Evolutionary conservation across 164 flowering plant species (phyloP).

Genomic region (Vitis rotundifolia): DNA sequence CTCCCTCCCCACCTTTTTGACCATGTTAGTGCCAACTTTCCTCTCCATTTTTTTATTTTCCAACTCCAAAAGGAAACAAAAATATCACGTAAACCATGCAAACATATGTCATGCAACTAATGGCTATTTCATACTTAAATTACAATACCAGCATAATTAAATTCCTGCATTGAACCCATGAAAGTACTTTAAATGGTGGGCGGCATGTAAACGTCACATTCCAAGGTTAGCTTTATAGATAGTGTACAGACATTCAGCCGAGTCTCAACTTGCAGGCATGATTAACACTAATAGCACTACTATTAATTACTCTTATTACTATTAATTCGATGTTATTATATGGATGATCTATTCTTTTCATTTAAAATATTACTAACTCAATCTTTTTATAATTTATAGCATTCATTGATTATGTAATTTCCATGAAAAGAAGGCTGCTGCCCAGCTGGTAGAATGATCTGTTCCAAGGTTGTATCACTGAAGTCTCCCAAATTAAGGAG

Average conservation of each 20-base stretch:
- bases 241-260: not conserved
- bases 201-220: constrained; percentile 1
- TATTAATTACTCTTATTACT: not conserved
- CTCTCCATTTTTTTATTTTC: constrained; percentile 6
- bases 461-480: no score
- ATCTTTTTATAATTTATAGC: not conserved
- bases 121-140: constrained; percentile 4
- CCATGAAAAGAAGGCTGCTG: not conserved
- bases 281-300: not conserved
- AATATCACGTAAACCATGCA: constrained; percentile 24
- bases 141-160: not conserved
- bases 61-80: not conserved
- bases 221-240: not conserved
- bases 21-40: constrained; percentile 29
- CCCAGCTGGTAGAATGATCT: not conserved
- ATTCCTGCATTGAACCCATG: constrained; percentile 18
- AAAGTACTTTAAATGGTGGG: not conserved
- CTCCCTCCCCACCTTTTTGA: constrained; percentile 20
- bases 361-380: not conserved
- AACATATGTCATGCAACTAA: constrained; percentile 12
- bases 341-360: not conserved
- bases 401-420: no score
- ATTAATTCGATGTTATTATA: not conserved
- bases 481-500: no score
- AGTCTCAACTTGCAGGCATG: constrained; percentile 15